Conservation (phyloP, 441 rosid species). For the Raphanus hybrid region DNA sequence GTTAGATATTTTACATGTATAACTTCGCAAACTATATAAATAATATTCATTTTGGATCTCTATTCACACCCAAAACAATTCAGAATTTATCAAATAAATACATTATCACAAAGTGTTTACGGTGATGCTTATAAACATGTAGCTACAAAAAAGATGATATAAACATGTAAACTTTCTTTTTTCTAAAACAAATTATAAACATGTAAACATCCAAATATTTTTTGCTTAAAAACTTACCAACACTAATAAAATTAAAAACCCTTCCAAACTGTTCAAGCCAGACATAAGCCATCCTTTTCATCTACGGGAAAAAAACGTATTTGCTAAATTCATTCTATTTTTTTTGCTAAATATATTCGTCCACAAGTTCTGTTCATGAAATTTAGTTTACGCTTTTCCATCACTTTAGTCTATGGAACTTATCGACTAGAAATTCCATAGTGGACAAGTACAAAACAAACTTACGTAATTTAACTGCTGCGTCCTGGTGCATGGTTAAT, state of each 20-base stretch:
- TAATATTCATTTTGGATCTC: neutral
- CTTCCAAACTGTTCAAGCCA: neutral
- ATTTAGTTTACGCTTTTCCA: neutral
- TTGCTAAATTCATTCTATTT: no score
- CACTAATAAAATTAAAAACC: neutral
- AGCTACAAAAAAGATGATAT: no score
- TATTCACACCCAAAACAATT: neutral
- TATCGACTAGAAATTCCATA: neutral
- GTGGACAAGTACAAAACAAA: constrained; percentile 31
- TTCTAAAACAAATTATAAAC: neutral
- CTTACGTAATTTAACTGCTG: constrained; percentile 14
- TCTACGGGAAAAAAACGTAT: no score
- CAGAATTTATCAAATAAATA: neutral
- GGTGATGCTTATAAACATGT: neutral
- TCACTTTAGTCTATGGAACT: neutral
- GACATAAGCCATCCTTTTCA: neutral
- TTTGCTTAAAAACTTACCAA: no score
- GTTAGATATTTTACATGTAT: neutral
- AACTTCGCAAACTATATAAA: neutral
- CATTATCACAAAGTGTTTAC: neutral
- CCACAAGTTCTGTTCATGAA: neutral
- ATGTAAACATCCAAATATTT: neutral
- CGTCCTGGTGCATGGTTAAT: neutral
- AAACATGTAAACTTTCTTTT: neutral
- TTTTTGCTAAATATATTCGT: neutral